Conservation (phyloP, 2,329 filamentous ascomycete genomes). For the Penicillium sp. region DNA sequence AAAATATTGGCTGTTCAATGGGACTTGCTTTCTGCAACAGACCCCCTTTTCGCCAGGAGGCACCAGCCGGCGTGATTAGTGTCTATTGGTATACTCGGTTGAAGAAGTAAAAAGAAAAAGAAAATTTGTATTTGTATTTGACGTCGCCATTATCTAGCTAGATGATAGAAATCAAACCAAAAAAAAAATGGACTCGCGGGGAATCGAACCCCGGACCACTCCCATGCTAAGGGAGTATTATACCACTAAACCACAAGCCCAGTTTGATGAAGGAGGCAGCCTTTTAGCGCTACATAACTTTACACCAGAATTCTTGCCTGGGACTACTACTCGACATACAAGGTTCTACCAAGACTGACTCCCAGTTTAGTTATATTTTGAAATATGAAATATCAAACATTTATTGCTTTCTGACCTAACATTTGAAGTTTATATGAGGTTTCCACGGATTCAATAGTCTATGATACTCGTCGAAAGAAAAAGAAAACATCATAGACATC, state of each 20-base stretch:
- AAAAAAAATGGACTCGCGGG: constrained; percentile 45
- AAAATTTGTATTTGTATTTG: neutral
- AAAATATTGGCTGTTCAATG: neutral
- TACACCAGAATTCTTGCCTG: neutral
- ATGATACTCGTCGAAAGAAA: too few species aligned
- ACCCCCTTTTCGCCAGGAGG: neutral
- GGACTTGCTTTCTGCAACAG: neutral
- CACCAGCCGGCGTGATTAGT: neutral
- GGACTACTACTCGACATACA: neutral
- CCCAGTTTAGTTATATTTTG: too few species aligned
- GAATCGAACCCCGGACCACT: constrained; percentile 50
- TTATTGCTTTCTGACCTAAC: neutral
- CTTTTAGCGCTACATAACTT: neutral
- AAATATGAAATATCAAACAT: neutral
- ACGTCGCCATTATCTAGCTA: neutral
- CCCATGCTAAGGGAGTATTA: constrained; percentile 49
- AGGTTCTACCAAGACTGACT: neutral
- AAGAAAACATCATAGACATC: neutral
- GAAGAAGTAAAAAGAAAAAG: neutral
- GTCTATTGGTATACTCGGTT: neutral
- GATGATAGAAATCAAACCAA: neutral
- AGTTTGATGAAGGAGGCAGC: constrained; percentile 3
- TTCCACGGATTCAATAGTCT: too few species aligned
- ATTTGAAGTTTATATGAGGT: neutral
- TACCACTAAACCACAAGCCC: constrained; percentile 48